phyloP scores from a whole-genome alignment of 2,329 filamentous ascomycete genomes.

The Aspergillus intermedius region DNA sequence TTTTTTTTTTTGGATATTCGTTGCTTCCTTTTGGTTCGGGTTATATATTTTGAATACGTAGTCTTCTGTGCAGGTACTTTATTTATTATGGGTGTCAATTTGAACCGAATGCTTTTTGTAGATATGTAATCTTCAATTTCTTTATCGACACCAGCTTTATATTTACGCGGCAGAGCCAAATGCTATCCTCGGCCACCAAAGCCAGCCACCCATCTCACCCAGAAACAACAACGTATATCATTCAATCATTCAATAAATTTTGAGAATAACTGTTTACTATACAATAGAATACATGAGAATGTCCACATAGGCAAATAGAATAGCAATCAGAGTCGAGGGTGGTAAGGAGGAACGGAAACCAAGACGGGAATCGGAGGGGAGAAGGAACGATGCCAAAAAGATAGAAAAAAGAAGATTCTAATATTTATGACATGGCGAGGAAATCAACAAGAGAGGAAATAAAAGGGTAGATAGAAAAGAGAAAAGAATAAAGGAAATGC shows the following conservation, averaged over 20 bases:
- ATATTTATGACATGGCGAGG: slow-evolving; percentile 18
- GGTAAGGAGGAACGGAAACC: background rate
- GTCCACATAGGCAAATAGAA: slow-evolving; percentile 3
- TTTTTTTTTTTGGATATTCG: slow-evolving; percentile 1
- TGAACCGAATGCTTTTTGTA: too few relatives aligned
- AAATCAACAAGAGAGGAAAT: slow-evolving; percentile 12
- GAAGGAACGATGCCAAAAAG: background rate
- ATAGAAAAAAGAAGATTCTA: slow-evolving; percentile 12
- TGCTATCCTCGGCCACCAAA: too few relatives aligned
- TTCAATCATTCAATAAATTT: background rate
- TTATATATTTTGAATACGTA: too few relatives aligned
- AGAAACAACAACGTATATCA: background rate
- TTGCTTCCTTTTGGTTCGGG: background rate
- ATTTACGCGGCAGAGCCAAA: too few relatives aligned
- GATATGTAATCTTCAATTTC: too few relatives aligned
- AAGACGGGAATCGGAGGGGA: slow-evolving; percentile 3
- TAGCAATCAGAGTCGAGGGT: background rate
- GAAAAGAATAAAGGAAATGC: slow-evolving; percentile 18
- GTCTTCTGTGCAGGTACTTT: too few relatives aligned
- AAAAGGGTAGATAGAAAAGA: slow-evolving; percentile 19
- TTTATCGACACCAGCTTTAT: too few relatives aligned
- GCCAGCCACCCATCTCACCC: too few relatives aligned
- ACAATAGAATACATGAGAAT: slow-evolving; percentile 19
- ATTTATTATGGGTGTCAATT: too few relatives aligned
- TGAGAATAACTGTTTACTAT: slow-evolving; percentile 18